Evolutionary conservation across 305 asterid species (phyloP), one percentile per base, ranked within the genome.

Genomic region (Fraxinus baroniana): DNA sequence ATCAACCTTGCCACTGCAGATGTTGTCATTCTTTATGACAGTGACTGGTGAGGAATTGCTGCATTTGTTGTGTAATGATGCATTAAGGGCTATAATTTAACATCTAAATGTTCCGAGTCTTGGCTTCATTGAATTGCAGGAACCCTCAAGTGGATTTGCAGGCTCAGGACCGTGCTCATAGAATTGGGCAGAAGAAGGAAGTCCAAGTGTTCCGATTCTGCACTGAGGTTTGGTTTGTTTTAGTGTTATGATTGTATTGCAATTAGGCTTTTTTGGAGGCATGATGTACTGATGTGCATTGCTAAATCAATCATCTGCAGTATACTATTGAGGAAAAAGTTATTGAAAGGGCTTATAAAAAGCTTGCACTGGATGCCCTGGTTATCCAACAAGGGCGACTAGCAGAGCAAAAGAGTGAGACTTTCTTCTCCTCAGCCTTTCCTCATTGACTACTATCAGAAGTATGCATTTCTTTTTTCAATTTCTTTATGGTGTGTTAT

Each of bases 281-380:
- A 37, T 74, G 68, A 15, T 46, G 64, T 83, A 41, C 80, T 83
- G 39, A 74, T 76, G 83, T 62, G 73, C 18, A 85, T 80, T 68
- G 32, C 57, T 36, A 18, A 30, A 82, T 70, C 89, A 85, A 78
- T 81, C 78, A 79, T 80, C 82, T 49, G 46, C 92, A 94, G 98
- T 92, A 93, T 85, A 91, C 99, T 18, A 97, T 97, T 77, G 99
- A 97, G 89, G 99, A 97, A 86, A 97, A 97, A 80, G 99, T 97
- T 86, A 97, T 97, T 86, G 99, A 97, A 88, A 92, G 99, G 91
- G 99, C 99, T 81, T 97, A 97, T 81, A 97, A 97, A 84, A 97
- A 97, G 92, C 99, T 97, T 88, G 99, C 98, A 84, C 99, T 94
- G 86, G 99, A 97, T 91, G 99, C 99, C 49, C 88, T 97, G 89